phyloP scores from a whole-genome alignment of 2,329 filamentous ascomycete species.

The Ilyonectria destructans region DNA sequence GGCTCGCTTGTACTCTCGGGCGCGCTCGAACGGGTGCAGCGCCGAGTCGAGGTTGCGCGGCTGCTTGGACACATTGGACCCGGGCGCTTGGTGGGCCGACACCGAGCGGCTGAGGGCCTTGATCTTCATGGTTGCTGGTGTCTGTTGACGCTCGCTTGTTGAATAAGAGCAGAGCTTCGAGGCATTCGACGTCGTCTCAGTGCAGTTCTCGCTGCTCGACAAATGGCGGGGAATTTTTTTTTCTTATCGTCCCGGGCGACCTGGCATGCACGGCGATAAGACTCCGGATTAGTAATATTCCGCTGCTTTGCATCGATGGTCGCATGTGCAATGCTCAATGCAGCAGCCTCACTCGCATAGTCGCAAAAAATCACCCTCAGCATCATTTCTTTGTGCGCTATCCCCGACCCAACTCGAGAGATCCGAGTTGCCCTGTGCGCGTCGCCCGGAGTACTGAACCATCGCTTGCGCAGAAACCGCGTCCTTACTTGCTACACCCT shows the following conservation, averaged over 20 bases:
- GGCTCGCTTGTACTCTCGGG: constrained; percentile 77
- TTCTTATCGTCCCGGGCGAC: constrained; percentile 48
- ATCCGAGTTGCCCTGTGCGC: constrained; percentile 4
- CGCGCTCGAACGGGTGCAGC: constrained; percentile 91
- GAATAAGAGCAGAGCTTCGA: constrained; percentile 7
- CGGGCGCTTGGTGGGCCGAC: constrained; percentile 76
- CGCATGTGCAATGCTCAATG: constrained; percentile 42
- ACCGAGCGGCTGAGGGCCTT: constrained; percentile 79
- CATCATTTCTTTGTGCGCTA: constrained; percentile 25
- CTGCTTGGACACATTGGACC: constrained; percentile 76
- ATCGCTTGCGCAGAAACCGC: constrained; percentile 17
- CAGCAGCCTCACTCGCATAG: constrained; percentile 36
- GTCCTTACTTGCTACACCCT: constrained; percentile 23
- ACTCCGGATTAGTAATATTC: constrained; percentile 51
- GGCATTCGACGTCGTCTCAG: constrained; percentile 1
- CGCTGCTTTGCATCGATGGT: constrained; percentile 40
- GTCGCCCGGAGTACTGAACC: not conserved
- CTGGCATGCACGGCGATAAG: constrained; percentile 49
- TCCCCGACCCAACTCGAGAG: constrained; percentile 9
- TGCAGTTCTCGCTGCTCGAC: constrained; percentile 30
- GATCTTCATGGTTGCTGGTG: constrained; percentile 65
- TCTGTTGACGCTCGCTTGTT: constrained; percentile 6
- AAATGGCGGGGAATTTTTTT: constrained; percentile 52
- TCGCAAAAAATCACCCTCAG: constrained; percentile 45
- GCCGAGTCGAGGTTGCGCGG: constrained; percentile 86